phyloP scores from a whole-genome alignment of 805 yeast genomes.

The Suhomyces sp. region DNA sequence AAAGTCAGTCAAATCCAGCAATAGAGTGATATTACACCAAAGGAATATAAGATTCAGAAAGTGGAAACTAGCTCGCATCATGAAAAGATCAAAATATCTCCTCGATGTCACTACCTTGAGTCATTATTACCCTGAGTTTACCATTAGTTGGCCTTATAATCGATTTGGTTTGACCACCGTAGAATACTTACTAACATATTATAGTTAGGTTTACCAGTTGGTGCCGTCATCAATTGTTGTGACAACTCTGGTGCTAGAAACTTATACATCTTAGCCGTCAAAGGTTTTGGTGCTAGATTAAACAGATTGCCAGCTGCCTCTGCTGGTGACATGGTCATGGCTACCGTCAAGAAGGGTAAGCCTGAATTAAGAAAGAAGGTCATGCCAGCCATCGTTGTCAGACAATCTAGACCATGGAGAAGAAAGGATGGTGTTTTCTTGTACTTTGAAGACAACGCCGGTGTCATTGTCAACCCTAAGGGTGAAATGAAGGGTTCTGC shows the following conservation, averaged over 20 bases:
- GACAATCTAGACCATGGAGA: slow-evolving; percentile 99
- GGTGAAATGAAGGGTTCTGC: slow-evolving; percentile 99
- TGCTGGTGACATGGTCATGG: slow-evolving; percentile 99
- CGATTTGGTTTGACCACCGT: not conserved
- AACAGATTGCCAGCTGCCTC: slow-evolving; percentile 99
- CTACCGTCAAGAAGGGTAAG: slow-evolving; percentile 99
- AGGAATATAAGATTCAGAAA: not conserved
- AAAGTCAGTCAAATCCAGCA: not conserved
- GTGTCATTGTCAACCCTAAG: slow-evolving; percentile 99
- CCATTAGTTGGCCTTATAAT: not conserved
- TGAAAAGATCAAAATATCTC: not conserved
- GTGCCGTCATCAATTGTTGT: slow-evolving; percentile 99
- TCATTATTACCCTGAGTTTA: not conserved
- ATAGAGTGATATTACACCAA: not conserved
- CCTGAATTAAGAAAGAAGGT: slow-evolving; percentile 99
- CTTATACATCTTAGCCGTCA: slow-evolving; percentile 97
- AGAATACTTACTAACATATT: slow-evolving; percentile 26
- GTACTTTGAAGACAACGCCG: slow-evolving; percentile 99
- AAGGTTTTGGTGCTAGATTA: slow-evolving; percentile 99
- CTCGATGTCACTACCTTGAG: not conserved
- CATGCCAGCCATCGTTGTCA: slow-evolving; percentile 99
- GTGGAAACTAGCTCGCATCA: not conserved
- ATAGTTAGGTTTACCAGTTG: slow-evolving; percentile 98
- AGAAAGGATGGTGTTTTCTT: slow-evolving; percentile 99
- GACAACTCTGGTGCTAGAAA: slow-evolving; percentile 99